Evolutionary conservation across 2,329 filamentous ascomycete species (phyloP), one percentile per base, ranked within the genome.

Genomic region (Colletotrichum tropicicola): DNA sequence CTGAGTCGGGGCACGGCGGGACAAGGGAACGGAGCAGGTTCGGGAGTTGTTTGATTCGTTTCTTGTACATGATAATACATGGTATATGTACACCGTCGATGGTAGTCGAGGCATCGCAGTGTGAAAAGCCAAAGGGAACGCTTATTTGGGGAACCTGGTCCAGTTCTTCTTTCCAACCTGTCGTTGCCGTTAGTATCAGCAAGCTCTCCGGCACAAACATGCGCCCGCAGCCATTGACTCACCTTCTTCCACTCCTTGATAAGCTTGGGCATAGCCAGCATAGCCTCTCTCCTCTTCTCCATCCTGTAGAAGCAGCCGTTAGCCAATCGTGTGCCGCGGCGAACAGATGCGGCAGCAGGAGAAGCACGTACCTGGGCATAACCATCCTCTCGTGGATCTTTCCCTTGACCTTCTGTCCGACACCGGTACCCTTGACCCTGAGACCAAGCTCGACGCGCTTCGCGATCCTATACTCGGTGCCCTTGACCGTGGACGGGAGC

Each of bases 221-320:
- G 27, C 25, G 19, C 7, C 8, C 4, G n/a, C n/a, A 5, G 8
- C 7, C 4, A 13, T 30, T n/a, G 27, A 80, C 89, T 77, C 82
- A 96, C 92, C 88, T 92, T 90, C 82, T 97, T 97, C 96, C 95
- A 99, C 78, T 92, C 85, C 78, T 91, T 88, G 77, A 99, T 92
- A 82, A 98, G 87, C 74, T 91, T 89, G 68, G 95, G 94, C 96
- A 99, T 99, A 65, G 91, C 90, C 82, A 97, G 79, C 93, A 98
- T 98, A 65, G 96, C 96, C 79, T 92, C 87, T 85, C 91, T 92
- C 81, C 94, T 90, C 82, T 92, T 89, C 78, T 97, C 93, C 86
- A 98, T 87, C 79, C 91, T 92, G 74, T 66, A 59, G 27, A 65
- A 56, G 57, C 64, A 57, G 54, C 32, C 53, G 73, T 82, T 69